Evolutionary conservation across 768 basidiomycete genomes (phyloP).

Genomic region (Hysterangium stoloniferum): DNA sequence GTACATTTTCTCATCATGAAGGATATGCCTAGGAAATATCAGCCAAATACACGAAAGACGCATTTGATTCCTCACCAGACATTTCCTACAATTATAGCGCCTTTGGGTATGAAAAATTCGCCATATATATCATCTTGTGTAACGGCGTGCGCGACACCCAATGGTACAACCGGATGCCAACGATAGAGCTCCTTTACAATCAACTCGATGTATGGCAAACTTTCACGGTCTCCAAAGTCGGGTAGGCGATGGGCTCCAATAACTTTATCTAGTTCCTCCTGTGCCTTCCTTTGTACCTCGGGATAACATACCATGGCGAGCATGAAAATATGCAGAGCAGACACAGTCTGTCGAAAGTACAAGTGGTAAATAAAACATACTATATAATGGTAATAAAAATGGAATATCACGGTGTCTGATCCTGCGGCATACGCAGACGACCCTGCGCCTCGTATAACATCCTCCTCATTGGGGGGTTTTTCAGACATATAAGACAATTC

Average conservation of each 20-base stretch:
- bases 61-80: neutral
- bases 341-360: neutral
- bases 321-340: neutral
- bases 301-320: constrained; percentile 1
- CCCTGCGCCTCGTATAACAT: constrained; percentile 27
- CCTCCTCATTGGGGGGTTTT: neutral
- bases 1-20: constrained; percentile 44
- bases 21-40: constrained; percentile 29
- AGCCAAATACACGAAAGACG: neutral
- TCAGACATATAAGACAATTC: neutral
- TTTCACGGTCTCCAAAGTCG: constrained; percentile 1
- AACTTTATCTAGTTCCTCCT: constrained; percentile 9
- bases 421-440: constrained; percentile 36
- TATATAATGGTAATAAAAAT: neutral
- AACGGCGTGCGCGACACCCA: constrained; percentile 6
- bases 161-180: constrained; percentile 5
- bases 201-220: constrained; percentile 9
- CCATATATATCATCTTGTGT: constrained; percentile 10
- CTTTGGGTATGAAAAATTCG: constrained; percentile 7
- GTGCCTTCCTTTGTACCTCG: constrained; percentile 7
- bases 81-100: constrained; percentile 8
- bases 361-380: neutral
- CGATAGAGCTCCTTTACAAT: constrained; percentile 8
- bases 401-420: constrained; percentile 30
- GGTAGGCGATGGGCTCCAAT: constrained; percentile 7